Evolutionary conservation across 2,329 filamentous ascomycete genomes (phyloP), one percentile per base, ranked within the genome.

Genomic region (Colletotrichum tropicale): DNA sequence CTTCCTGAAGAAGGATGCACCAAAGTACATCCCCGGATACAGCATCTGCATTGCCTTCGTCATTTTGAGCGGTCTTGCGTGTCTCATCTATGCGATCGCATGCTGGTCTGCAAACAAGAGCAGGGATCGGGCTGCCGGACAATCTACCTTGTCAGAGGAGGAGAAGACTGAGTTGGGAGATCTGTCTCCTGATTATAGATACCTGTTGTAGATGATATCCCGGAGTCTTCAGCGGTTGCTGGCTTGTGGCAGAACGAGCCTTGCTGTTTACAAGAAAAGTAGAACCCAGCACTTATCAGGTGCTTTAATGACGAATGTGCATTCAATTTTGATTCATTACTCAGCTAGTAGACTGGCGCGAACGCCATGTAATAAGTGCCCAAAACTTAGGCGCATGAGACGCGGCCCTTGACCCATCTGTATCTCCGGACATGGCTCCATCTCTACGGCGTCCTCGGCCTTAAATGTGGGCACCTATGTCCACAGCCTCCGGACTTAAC

Each of bases 31-130:
- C 8, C 92, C 89, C 1, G 96, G 96, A 0, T 98, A 97, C 84
- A 90, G 89, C 70, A 95, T 98, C 77, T 94, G 92, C 81, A 88
- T 98, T 7, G 91, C 89, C 0, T 98, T 98, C 80, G 90, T 93
- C 10, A 89, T 91, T 66, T 82, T 98, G 34, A 93, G 92, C 69
- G 91, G 91, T 18, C 78, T 93, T 5, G 88, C 90, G 13, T 94
- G 92, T 79, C 82, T 86, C 18, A 71, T 88, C 1, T 96, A 96
- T 81, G 90, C 89, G 3, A 77, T 89, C 6, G 89, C 88, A 3
- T 92, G 94, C 75, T 85, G 84, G 78, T 82, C 83, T 76, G 89
- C 93, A 82, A 96, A 96, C 82, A 87, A 86, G 79, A 87, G 87
- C 80, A 87, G 93, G 71, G 88, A 91, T 21, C 89, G 83, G 64